Base-by-base conservation (phyloP, 306 rosid genomes). In the Oemleria cerasiformis region DNA sequence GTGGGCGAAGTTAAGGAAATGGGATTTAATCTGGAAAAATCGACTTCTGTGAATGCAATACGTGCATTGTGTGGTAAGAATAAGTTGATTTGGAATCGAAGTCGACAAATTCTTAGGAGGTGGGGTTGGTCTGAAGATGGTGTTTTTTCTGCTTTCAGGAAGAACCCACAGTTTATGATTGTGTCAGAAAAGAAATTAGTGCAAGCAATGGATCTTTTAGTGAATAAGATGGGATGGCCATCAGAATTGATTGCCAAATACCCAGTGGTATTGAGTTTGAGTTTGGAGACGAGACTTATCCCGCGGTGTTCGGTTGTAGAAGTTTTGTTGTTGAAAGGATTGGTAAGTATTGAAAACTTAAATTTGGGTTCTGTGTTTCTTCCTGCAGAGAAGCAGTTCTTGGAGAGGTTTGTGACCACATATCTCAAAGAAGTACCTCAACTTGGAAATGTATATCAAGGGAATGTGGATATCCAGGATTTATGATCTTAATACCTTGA, bases 71-170 rank as follows among this genome's bases (percentile, higher is more conserved):
- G 10, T 7, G 0, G 44, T 5, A n/a, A 78, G 38, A 60, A 16
- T 3, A 59, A 84, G 59, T 21, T 65, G 38, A 59, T 30, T 4
- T 84, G 86, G 92, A 65, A 57, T 10, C 65, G 63, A 7, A 86
- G 75, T 65, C 62, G 79, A 12, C 59, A 63, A 7, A 45, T 41
- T 36, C 86, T 7, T 47, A 83, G 64, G 80, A 86, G 44, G 34
- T 89, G 88, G 89, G 96, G 92, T 10, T 89, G 78, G 80, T 62
- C 82, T 4, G 80, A 86, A 15, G 87, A 79, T 10, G 73, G 66
- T 4, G 44, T 75, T 16, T 48, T 44, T 8, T 10, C 34, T 13
- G 86, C 84, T 6, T 84, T 84, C 64, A n/a, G 21, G 48, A 77
- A 5, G 79, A 23, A 36, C 2, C 92, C 96, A 0, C 7, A 41